Evolutionary conservation across 192 early-diverging fungal genomes (phyloP).

Genomic region (Powellomyces hirtus): DNA sequence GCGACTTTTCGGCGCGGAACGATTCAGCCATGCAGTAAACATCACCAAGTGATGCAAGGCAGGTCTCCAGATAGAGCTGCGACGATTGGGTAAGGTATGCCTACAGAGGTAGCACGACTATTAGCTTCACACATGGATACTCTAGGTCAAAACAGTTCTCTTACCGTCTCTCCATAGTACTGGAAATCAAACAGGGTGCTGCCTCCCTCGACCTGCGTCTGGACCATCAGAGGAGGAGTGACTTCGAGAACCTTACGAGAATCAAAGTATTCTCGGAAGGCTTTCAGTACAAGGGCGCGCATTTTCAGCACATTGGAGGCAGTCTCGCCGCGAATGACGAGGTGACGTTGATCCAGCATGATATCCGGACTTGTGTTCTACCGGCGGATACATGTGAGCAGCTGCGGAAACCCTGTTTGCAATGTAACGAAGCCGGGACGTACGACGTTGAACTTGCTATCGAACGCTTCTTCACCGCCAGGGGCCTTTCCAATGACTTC

Average conservation of each 20-base stretch:
- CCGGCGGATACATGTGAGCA: background rate
- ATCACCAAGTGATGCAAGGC: conserved; percentile 90
- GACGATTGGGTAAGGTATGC: conserved; percentile 98
- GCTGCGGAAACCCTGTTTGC: background rate
- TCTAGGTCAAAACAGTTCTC: background rate
- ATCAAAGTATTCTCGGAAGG: conserved; percentile 96
- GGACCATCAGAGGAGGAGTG: conserved; percentile 98
- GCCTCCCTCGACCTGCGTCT: conserved; percentile 99
- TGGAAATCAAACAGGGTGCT: conserved; percentile 91
- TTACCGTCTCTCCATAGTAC: conserved; percentile 90
- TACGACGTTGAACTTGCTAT: conserved; percentile 80
- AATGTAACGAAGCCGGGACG: background rate
- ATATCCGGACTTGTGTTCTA: conserved; percentile 83
- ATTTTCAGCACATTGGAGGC: conserved; percentile 83
- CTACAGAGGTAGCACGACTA: conserved; percentile 7
- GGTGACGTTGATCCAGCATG: conserved; percentile 89
- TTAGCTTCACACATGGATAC: background rate
- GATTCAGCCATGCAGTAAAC: conserved; percentile 96
- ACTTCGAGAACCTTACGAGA: conserved; percentile 77
- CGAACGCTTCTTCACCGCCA: conserved; percentile 88
- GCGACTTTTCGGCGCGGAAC: conserved; percentile 96
- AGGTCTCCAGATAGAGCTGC: conserved; percentile 97
- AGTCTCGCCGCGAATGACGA: conserved; percentile 92
- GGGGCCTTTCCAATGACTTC: conserved; percentile 91
- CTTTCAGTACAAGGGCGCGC: conserved; percentile 79